Base-by-base conservation (phyloP, 2,329 filamentous ascomycete genomes). In the Fusarium nygamai region DNA sequence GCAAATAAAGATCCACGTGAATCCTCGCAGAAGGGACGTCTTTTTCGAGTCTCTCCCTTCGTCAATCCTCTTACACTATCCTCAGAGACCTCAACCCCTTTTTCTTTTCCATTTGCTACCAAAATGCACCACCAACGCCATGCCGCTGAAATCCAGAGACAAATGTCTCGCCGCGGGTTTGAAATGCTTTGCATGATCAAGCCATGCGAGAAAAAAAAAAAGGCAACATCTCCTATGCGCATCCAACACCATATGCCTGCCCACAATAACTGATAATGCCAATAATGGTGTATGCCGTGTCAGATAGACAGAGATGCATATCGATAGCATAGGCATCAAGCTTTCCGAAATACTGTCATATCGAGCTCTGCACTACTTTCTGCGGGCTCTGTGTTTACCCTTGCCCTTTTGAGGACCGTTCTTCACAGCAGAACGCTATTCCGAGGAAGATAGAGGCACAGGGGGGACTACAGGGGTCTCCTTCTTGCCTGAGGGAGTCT, bases 401-500 rank as follows among this genome's bases (percentile, higher is more conserved):
- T 51, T 73, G 20, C 34, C 38, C 29, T 62, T 62, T 54, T 27
- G 62, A 65, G 47, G 24, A 56, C 43, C 47, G 22, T 29, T 46
- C 31, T 66, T 66, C 44, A 33, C 38, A 36, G 9, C 6, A 29
- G 61, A 38, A 58, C 41, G 58, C 80, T 82, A 80, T 74, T 70
- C 76, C 53, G 67, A 64, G 54, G 71, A 64, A 38, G 61, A 67
- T 29, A 64, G 68, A 27, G 74, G n/a, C 39, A 69, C 61, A 14
- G 80, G 80, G 17, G 76, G 70, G 2, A 74, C 75, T 10, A 81
- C 76, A 1, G 78, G 79, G 9, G 78, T 81, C 54, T 78, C 75
- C 47, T 77, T 78, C 51, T 69, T 77, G 65, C 56, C 44, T 20
- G 79, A 79, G n/a, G 48, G 70, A 22, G 73, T 64, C 54, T 72